These are phyloP conservation scores for Rhododendron mucronatum DNA, from an alignment of 148 eudicot genomes.

Conservation along the genomic window DNA sequence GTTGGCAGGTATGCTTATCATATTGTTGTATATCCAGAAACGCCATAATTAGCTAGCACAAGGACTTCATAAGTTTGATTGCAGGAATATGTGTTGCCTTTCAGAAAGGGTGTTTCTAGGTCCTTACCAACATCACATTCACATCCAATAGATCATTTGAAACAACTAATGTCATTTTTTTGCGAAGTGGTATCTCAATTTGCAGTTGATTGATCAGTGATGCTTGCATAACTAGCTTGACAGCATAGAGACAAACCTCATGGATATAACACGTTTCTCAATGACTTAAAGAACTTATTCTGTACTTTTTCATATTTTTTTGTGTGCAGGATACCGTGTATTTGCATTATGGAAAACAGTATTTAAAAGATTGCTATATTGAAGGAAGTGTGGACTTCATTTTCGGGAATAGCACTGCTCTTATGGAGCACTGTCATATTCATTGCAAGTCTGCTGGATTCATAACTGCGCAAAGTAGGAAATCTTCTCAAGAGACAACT, in stretches of 20 bases:
- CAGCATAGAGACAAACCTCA: not conserved
- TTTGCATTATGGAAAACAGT: conserved; percentile 89
- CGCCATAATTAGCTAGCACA: not conserved
- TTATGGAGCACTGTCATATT: conserved; percentile 96
- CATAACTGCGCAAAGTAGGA: conserved; percentile 93
- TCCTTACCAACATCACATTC: not conserved
- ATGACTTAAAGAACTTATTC: not conserved
- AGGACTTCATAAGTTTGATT: not conserved
- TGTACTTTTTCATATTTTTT: not conserved
- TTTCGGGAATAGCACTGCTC: conserved; percentile 94
- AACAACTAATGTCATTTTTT: not conserved
- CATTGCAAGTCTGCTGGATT: conserved; percentile 93
- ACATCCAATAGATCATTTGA: not conserved
- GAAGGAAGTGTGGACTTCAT: conserved; percentile 98
- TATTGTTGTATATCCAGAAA: not conserved
- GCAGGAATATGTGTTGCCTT: not conserved
- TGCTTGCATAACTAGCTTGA: not conserved
- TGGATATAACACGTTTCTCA: not conserved
- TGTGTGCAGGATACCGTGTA: conserved; percentile 74
- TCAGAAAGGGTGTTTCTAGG: not conserved
- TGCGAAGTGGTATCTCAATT: not conserved
- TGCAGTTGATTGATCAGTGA: not conserved
- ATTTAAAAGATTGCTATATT: conserved; percentile 84
- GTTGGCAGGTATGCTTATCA: conserved; percentile 71
- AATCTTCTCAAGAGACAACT: conserved; percentile 90